Evolutionary conservation across 2,329 filamentous ascomycete genomes (phyloP).

Genomic region (Arthrobotrys conoides): DNA sequence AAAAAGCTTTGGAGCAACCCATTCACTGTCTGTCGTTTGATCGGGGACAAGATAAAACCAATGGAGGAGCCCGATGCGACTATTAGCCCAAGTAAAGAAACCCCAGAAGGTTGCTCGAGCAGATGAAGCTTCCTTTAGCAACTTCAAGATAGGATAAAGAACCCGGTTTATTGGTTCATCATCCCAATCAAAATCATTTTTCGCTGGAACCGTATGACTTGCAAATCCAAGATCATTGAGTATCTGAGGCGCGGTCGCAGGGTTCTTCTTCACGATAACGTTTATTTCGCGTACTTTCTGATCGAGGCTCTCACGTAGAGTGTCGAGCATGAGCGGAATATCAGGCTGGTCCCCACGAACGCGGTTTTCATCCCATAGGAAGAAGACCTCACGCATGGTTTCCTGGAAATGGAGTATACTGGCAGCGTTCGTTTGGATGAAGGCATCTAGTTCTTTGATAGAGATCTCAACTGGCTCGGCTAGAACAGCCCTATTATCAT

Average conservation of each 20-base stretch:
- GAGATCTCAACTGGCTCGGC: slow-evolving; percentile 25
- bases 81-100: slow-evolving; percentile 34
- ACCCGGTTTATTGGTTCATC: slow-evolving; percentile 24
- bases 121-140: neutral
- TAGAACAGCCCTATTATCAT: neutral
- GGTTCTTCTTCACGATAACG: neutral
- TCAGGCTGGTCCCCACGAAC: neutral
- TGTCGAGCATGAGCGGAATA: slow-evolving; percentile 33
- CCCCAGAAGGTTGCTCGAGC: slow-evolving; percentile 17
- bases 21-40: neutral
- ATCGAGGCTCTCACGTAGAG: neutral
- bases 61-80: slow-evolving; percentile 22
- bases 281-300: neutral
- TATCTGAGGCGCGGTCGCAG: neutral
- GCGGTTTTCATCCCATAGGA: slow-evolving; percentile 25
- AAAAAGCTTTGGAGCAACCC: slow-evolving; percentile 28
- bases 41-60: slow-evolving; percentile 6
- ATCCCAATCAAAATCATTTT: slow-evolving; percentile 2
- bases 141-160: slow-evolving; percentile 4
- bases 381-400: slow-evolving; percentile 21
- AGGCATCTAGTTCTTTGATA: slow-evolving; percentile 14
- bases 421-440: slow-evolving; percentile 7
- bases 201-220: slow-evolving; percentile 4
- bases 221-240: slow-evolving; percentile 21
- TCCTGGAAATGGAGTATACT: slow-evolving; percentile 27